A percentile compares a stretch with the other conserved stretches of the same genome.
These are phyloP conservation scores for Apiospora malaysiana DNA, from an alignment of 2,329 filamentous ascomycete species.

Conservation along the genomic window DNA sequence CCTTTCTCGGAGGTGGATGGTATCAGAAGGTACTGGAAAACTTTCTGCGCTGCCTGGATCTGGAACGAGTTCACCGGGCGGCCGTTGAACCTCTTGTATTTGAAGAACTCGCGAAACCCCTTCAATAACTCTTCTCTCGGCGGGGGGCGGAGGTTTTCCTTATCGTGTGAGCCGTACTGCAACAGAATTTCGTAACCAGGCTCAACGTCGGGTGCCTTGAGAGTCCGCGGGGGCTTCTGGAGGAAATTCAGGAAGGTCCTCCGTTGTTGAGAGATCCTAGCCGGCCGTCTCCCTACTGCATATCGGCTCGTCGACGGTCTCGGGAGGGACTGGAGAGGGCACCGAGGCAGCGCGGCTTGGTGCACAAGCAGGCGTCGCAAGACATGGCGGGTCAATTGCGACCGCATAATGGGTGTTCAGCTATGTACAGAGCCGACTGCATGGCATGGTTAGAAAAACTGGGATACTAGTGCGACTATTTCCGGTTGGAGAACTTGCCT, in stretches of 20 bases:
- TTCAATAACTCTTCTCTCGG: constrained; percentile 64
- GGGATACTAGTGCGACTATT: background rate
- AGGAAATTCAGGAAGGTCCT: constrained; percentile 70
- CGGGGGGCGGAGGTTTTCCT: constrained; percentile 70
- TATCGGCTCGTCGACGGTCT: constrained; percentile 37
- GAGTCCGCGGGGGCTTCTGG: constrained; percentile 60
- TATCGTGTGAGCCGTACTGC: constrained; percentile 67
- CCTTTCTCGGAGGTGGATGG: constrained; percentile 43
- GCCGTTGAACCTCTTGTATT: constrained; percentile 54
- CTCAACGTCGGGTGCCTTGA: constrained; percentile 68
- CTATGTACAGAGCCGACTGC: constrained; percentile 36
- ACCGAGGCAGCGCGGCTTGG: constrained; percentile 31
- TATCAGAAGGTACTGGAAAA: constrained; percentile 65
- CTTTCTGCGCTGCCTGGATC: constrained; percentile 62
- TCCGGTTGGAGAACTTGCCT: constrained; percentile 17
- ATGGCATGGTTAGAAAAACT: constrained; percentile 18
- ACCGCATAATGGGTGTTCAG: constrained; percentile 41
- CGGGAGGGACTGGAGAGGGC: constrained; percentile 24
- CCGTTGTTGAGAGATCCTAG: constrained; percentile 42
- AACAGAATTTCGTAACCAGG: constrained; percentile 76
- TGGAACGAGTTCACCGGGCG: constrained; percentile 68
- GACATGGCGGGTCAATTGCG: constrained; percentile 44
- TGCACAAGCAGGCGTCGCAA: constrained; percentile 44
- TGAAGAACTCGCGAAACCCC: constrained; percentile 70
- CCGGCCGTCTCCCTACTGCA: constrained; percentile 36